Evolutionary conservation across 441 rosid genomes (phyloP), one percentile per base, ranked within the genome.

Genomic region (Manihot esculenta): DNA sequence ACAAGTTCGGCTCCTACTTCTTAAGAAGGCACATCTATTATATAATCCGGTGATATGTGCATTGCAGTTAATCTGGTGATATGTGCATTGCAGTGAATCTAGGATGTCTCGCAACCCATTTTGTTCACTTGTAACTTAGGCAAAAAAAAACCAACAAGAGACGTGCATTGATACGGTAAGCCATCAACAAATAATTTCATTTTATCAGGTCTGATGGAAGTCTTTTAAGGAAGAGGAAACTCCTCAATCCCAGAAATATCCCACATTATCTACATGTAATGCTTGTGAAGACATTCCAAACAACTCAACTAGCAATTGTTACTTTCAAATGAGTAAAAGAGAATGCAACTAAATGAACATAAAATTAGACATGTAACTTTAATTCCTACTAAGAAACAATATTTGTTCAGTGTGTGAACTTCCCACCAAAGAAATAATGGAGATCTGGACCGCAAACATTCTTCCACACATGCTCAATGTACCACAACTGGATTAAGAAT

Each of bases 241-340:
- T 63, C 56, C 67, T 61, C 55, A 65, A 71, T 72, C 66, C 64
- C 62, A 72, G 58, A 76, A 73, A 78, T 64, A 76, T 65, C 71
- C 42, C 77, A 74, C 76, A 56, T 76, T 84, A 89, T 89, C 91
- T 85, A 89, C 95, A 85, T 62, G 79, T 69, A 81, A 84, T 83
- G 72, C 76, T 76, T 75, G 68, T 68, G 68, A 77, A 73, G 69
- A 80, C 77, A 81, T 51, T 72, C 77, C 76, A 74, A 68, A 51
- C 75, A 74, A 68, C 75, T 76, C 51, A 66, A 69, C 64, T 17
- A 35, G 73, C 70, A 80, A 72, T 72, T 72, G 3, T 38, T 35
- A 53, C 33, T 62, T 69, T 54, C 61, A 66, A 76, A 64, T 50
- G 45, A 69, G 38, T 26, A 56, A 76, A 64, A 26, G 17, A 56